These are phyloP conservation scores for Trametes cinnabarina DNA, from an alignment of 768 basidiomycete species.

Conservation along the genomic window DNA sequence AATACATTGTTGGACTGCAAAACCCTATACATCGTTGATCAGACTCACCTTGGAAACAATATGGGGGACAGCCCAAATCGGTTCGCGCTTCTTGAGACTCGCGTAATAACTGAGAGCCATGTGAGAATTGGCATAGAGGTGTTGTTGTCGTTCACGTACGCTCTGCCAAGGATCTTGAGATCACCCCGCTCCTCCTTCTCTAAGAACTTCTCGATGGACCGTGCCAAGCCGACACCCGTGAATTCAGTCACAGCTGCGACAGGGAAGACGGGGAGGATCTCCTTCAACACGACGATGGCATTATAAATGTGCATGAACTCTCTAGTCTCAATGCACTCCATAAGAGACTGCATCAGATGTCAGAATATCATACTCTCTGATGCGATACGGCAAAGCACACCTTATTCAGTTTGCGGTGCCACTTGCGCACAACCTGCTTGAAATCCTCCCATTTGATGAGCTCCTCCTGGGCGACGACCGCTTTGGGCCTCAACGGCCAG, in stretches of 20 bases:
- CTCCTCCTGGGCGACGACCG: constrained; percentile 43
- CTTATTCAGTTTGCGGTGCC: constrained; percentile 73
- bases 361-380: not conserved
- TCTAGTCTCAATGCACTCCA: constrained; percentile 76
- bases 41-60: constrained; percentile 33
- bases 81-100: constrained; percentile 70
- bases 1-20: not conserved
- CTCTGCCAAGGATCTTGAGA: constrained; percentile 74
- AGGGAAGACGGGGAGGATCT: constrained; percentile 88
- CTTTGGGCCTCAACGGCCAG: constrained; percentile 41
- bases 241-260: constrained; percentile 53
- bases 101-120: constrained; percentile 57
- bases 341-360: constrained; percentile 56
- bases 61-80: constrained; percentile 46
- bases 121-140: not conserved
- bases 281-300: constrained; percentile 89
- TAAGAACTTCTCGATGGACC: constrained; percentile 62
- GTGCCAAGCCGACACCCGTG: constrained; percentile 54
- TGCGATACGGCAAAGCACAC: constrained; percentile 43
- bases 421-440: constrained; percentile 72
- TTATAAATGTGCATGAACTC: constrained; percentile 99
- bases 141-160: constrained; percentile 47
- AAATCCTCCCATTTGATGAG: constrained; percentile 70
- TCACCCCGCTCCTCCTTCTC: constrained; percentile 81
- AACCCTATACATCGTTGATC: not conserved